A percentile compares a stretch with the other conserved stretches of the same genome.
Evolutionary conservation across 108 stramenopile genomes (phyloP).

Genomic region (Cylindrotheca closterium): DNA sequence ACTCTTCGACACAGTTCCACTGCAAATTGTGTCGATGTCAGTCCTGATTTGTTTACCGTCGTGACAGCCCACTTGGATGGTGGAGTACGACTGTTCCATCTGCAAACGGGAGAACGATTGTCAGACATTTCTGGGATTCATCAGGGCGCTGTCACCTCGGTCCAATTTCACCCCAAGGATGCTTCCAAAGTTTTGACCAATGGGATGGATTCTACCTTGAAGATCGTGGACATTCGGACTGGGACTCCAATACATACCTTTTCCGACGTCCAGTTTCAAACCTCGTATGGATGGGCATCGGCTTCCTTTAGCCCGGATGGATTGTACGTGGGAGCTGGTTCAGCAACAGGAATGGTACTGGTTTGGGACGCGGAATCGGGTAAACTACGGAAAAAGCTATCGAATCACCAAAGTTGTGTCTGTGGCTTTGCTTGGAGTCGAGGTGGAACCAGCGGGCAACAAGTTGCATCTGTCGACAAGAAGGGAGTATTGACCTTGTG

Average conservation of each 20-base stretch:
- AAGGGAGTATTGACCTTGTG: conserved; percentile 72
- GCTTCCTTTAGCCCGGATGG: conserved; percentile 77
- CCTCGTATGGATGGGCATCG: conserved; percentile 32
- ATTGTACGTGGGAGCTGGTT: conserved; percentile 57
- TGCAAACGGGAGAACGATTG: conserved; percentile 53
- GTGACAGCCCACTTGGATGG: conserved; percentile 82
- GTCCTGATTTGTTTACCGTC: conserved; percentile 28
- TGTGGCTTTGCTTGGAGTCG: conserved; percentile 74
- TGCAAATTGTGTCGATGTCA: conserved; percentile 69
- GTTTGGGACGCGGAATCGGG: conserved; percentile 57
- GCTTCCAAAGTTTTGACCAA: conserved; percentile 64
- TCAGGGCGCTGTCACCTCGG: conserved; percentile 70
- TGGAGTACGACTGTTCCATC: conserved; percentile 75
- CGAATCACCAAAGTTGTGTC: conserved; percentile 52
- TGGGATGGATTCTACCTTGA: conserved; percentile 72
- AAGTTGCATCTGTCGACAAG: conserved; percentile 79
- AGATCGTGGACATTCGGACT: conserved; percentile 68
- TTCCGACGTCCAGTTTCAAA: conserved; percentile 47
- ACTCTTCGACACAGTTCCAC: conserved; percentile 78
- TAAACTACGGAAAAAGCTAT: conserved; percentile 33
- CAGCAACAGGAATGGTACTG: conserved; percentile 65
- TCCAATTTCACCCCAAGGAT: conserved; percentile 67
- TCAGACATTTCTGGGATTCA: conserved; percentile 67
- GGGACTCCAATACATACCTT: conserved; percentile 46
- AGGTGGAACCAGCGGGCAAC: conserved; percentile 71